phyloP scores from a whole-genome alignment of 345 rosid genomes.

The Gossypium herbaceum region DNA sequence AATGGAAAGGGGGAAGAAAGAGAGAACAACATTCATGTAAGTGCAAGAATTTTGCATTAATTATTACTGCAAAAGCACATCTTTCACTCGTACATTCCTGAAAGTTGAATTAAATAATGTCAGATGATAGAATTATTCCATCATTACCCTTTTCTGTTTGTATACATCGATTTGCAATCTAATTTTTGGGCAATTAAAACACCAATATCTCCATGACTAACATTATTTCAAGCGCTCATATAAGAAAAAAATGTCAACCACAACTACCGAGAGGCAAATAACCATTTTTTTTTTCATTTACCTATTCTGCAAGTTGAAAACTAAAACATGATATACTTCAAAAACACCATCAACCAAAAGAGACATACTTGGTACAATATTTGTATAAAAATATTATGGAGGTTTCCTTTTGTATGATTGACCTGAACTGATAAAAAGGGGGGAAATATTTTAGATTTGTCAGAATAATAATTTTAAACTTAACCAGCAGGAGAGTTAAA shows the following conservation, averaged over 20 bases:
- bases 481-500: not conserved
- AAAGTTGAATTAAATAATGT: not conserved
- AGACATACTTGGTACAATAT: conserved; percentile 30
- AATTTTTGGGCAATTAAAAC: not conserved
- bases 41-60: not conserved
- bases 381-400: conserved; percentile 30
- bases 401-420: conserved; percentile 32
- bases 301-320: not conserved
- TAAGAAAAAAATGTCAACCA: not conserved
- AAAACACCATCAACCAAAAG: not conserved
- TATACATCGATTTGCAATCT: not conserved
- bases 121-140: not conserved
- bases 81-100: not conserved
- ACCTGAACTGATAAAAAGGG: conserved; percentile 23
- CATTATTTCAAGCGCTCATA: not conserved
- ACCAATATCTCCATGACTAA: not conserved
- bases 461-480: not conserved
- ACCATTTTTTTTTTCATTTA: not conserved
- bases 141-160: not conserved
- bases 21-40: not conserved
- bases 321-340: conserved; percentile 1
- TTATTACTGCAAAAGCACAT: not conserved
- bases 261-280: not conserved
- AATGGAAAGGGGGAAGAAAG: not conserved
- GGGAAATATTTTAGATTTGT: not conserved